phyloP scores from a whole-genome alignment of 768 basidiomycete species.

The Suillus subalutaceus region DNA sequence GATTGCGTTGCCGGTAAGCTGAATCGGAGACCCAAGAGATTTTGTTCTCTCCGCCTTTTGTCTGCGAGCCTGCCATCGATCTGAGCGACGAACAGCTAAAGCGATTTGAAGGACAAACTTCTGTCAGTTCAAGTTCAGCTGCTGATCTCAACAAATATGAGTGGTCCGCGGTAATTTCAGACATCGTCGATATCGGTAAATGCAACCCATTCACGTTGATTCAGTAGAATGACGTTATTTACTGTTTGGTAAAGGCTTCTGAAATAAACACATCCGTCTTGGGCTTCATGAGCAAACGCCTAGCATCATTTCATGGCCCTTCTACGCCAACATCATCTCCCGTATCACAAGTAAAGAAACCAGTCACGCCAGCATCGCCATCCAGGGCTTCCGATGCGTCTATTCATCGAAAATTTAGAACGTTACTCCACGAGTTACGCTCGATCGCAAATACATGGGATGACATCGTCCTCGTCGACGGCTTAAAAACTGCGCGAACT shows the following conservation, averaged over 20 bases:
- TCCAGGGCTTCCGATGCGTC: constrained; percentile 63
- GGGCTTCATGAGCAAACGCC: constrained; percentile 50
- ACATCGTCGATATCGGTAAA: background rate
- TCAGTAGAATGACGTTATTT: background rate
- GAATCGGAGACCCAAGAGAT: constrained; percentile 76
- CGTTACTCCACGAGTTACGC: constrained; percentile 68
- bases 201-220: background rate
- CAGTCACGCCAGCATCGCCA: constrained; percentile 45
- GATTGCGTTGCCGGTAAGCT: constrained; percentile 74
- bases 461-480: constrained; percentile 78
- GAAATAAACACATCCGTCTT: constrained; percentile 13
- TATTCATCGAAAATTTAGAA: constrained; percentile 76
- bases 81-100: constrained; percentile 3
- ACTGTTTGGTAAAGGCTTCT: constrained; percentile 14
- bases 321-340: constrained; percentile 77
- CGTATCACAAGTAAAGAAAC: constrained; percentile 44
- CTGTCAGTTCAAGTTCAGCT: constrained; percentile 35
- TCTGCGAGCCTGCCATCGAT: constrained; percentile 57
- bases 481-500: constrained; percentile 70
- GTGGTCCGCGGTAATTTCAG: constrained; percentile 27
- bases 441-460: constrained; percentile 76
- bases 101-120: constrained; percentile 19
- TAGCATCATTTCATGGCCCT: constrained; percentile 80
- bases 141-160: constrained; percentile 32
- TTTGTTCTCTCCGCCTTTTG: constrained; percentile 74